Evolutionary conservation across 129 eudicot species (phyloP).

Genomic region (Chrysanthemum lavandulifolium): DNA sequence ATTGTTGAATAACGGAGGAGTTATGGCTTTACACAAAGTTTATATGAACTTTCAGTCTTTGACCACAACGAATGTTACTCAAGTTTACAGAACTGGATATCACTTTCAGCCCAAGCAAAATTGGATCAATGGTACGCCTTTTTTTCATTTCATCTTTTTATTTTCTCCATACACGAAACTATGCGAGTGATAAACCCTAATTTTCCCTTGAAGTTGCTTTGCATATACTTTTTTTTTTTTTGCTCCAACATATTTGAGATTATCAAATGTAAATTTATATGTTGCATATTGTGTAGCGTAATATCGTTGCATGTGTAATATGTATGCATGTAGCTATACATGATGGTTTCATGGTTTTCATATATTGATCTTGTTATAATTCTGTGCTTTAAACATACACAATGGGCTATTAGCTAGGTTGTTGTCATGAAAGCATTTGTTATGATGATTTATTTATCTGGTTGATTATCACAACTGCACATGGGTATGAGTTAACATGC

Average conservation of each 20-base stretch:
- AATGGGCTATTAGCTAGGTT: too few relatives aligned
- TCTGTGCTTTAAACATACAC: too few relatives aligned
- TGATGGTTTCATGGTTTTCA: too few relatives aligned
- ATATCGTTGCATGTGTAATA: too few relatives aligned
- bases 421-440: not conserved
- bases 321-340: too few relatives aligned
- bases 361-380: too few relatives aligned
- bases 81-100: constrained; percentile 53
- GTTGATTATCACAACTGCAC: not conserved
- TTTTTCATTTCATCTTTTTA: not conserved
- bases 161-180: not conserved
- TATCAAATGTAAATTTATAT: too few relatives aligned
- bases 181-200: too few relatives aligned
- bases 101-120: constrained; percentile 79
- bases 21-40: constrained; percentile 55
- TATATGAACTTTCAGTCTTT: constrained; percentile 32
- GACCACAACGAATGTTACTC: constrained; percentile 11
- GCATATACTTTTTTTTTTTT: too few relatives aligned
- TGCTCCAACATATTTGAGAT: too few relatives aligned
- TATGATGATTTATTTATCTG: not conserved
- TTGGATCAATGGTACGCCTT: constrained; percentile 75
- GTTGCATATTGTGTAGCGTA: too few relatives aligned
- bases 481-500: not conserved
- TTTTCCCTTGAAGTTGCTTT: not conserved
- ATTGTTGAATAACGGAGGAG: constrained; percentile 35